Evolutionary conservation across 495 filamentous ascomycete genomes (phyloP).

Genomic region (Xeromyces bisporus): DNA sequence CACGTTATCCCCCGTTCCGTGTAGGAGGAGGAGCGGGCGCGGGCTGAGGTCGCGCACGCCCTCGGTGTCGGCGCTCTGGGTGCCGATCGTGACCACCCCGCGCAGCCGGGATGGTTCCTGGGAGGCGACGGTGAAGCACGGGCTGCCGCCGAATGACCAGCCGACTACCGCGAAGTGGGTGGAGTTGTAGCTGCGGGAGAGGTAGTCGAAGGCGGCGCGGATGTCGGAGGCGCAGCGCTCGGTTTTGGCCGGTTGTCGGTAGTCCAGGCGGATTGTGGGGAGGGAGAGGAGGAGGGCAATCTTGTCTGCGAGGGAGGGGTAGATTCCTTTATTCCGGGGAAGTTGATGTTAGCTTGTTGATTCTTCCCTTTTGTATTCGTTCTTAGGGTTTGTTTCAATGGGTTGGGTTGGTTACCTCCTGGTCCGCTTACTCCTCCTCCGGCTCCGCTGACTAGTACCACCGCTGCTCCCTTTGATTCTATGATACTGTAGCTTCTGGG

Average conservation of each 20-base stretch:
- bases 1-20: conserved; percentile 21
- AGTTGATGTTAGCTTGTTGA: too few relatives aligned
- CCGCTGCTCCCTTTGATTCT: conserved; percentile 13
- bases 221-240: conserved; percentile 20
- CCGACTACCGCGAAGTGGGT: conserved; percentile 25
- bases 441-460: conserved; percentile 25
- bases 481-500: conserved; percentile 7
- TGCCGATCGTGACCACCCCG: conserved; percentile 21
- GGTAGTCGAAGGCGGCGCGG: conserved; percentile 19
- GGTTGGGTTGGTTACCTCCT: conserved; percentile 8
- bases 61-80: conserved; percentile 62
- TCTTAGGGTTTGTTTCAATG: neutral
- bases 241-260: conserved; percentile 20
- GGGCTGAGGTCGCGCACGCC: conserved; percentile 51
- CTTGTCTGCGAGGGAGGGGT: conserved; percentile 26
- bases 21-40: conserved; percentile 19
- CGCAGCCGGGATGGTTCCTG: conserved; percentile 14
- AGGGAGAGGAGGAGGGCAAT: conserved; percentile 20
- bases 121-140: conserved; percentile 19
- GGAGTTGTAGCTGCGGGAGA: conserved; percentile 14
- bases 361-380: neutral
- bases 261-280: conserved; percentile 25
- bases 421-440: conserved; percentile 30
- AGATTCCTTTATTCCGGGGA: conserved; percentile 18
- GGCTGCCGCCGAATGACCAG: conserved; percentile 30